Conservation (phyloP, 1,284 basidiomycete genomes). For the Ustilago loliicola region DNA sequence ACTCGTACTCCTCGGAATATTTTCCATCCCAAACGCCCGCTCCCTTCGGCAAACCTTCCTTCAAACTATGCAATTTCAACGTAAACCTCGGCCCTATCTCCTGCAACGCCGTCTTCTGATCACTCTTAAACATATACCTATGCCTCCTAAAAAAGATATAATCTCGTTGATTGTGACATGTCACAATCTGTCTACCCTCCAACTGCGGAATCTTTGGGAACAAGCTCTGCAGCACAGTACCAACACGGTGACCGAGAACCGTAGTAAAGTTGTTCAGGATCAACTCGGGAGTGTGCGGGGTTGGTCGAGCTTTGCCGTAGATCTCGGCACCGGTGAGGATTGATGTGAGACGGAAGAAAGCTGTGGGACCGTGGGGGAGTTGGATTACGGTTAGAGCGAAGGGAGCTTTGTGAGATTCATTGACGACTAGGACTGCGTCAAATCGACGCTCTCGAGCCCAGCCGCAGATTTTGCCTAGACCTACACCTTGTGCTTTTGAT, state of each 20-base stretch:
- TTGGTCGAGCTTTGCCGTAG: slow-evolving; percentile 86
- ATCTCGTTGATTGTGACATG: slow-evolving; percentile 96
- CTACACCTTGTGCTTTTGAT: slow-evolving; percentile 91
- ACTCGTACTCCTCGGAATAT: slow-evolving; percentile 67
- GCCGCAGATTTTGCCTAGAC: slow-evolving; percentile 89
- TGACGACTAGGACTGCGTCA: slow-evolving; percentile 89
- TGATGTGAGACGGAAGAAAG: slow-evolving; percentile 94
- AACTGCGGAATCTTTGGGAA: slow-evolving; percentile 97
- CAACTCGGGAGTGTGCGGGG: slow-evolving; percentile 93
- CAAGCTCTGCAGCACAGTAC: slow-evolving; percentile 91
- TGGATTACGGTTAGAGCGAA: slow-evolving; percentile 93
- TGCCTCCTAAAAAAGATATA: slow-evolving; percentile 97
- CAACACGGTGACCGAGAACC: slow-evolving; percentile 90
- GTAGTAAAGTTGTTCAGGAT: slow-evolving; percentile 97
- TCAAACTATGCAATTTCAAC: slow-evolving; percentile 88
- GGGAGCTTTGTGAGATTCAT: slow-evolving; percentile 81
- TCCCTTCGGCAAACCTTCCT: slow-evolving; percentile 83
- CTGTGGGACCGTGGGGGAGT: slow-evolving; percentile 91
- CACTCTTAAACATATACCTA: slow-evolving; percentile 91
- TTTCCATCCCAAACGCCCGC: slow-evolving; percentile 76
- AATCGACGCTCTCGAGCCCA: slow-evolving; percentile 93
- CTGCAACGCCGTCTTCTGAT: slow-evolving; percentile 85
- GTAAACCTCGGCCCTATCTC: slow-evolving; percentile 99
- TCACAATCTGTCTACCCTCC: slow-evolving; percentile 96
- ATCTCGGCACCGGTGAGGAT: slow-evolving; percentile 88